Percentiles rank a stretch among this genome's conserved stretches.
These are phyloP conservation scores for Talaromyces albobiverticillius DNA, from an alignment of 2,329 filamentous ascomycete species.

Conservation along the genomic window DNA sequence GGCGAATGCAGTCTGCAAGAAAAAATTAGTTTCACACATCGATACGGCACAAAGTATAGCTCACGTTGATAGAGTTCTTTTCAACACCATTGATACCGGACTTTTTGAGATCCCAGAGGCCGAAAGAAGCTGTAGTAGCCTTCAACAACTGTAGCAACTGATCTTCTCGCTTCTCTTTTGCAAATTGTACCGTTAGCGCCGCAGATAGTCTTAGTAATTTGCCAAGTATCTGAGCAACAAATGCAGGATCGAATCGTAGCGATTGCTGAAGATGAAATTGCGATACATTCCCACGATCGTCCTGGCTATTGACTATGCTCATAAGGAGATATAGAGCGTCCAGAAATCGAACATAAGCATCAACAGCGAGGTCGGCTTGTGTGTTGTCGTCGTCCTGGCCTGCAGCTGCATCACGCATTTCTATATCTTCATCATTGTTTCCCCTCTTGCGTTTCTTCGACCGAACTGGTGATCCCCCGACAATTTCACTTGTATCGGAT, in stretches of 20 bases:
- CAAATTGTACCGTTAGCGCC: conserved; percentile 28
- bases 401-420: neutral
- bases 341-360: conserved; percentile 31
- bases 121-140: conserved; percentile 31
- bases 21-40: conserved; percentile 12
- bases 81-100: conserved; percentile 30
- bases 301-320: conserved; percentile 24
- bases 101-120: conserved; percentile 38
- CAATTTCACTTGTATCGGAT: conserved; percentile 35
- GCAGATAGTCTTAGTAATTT: conserved; percentile 33
- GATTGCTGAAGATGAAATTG: conserved; percentile 40
- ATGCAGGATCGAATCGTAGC: conserved; percentile 34
- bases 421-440: conserved; percentile 20
- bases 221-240: conserved; percentile 34
- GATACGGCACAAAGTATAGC: conserved; percentile 6
- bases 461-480: conserved; percentile 26
- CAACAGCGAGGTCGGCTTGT: conserved; percentile 20
- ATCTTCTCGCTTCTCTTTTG: conserved; percentile 26
- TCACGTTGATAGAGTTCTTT: conserved; percentile 34
- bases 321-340: conserved; percentile 35
- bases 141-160: conserved; percentile 34
- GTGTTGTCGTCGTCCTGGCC: neutral
- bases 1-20: conserved; percentile 23
- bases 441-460: conserved; percentile 41
- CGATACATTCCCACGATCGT: conserved; percentile 28